Evolutionary conservation across 2,329 filamentous ascomycete genomes (phyloP).

Genomic region (Pyricularia pennisetigena): DNA sequence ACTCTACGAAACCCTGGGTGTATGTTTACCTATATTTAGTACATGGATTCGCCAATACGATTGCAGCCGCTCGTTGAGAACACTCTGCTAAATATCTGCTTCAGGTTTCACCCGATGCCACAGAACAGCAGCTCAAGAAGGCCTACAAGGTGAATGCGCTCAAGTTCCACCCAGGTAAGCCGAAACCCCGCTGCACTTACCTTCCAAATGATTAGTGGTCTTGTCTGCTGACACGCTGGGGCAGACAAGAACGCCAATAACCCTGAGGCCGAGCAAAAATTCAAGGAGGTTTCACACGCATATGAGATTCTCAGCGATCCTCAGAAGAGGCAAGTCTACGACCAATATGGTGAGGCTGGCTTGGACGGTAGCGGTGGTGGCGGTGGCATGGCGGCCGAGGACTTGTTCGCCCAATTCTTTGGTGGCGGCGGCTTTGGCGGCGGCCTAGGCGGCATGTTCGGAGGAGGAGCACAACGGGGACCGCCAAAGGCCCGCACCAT

Average conservation of each 20-base stretch:
- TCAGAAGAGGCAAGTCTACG: conserved; percentile 86
- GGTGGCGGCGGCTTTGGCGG: conserved; percentile 62
- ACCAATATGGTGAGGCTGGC: conserved; percentile 96
- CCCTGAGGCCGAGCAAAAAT: conserved; percentile 89
- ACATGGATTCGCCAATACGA: background rate
- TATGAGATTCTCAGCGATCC: conserved; percentile 91
- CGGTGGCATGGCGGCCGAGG: conserved; percentile 87
- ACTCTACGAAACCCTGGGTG: conserved; percentile 69
- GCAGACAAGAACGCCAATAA: conserved; percentile 94
- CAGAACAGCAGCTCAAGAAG: conserved; percentile 82
- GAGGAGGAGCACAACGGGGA: conserved; percentile 66
- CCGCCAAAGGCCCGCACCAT: conserved; percentile 89
- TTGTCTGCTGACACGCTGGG: conserved; percentile 10
- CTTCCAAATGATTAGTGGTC: conserved; percentile 1
- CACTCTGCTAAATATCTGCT: background rate
- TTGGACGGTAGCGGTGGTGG: conserved; percentile 73
- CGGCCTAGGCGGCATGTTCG: conserved; percentile 71
- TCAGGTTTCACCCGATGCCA: conserved; percentile 68
- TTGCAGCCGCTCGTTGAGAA: background rate
- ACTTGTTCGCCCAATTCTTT: conserved; percentile 96
- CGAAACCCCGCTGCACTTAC: background rate
- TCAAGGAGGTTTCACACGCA: conserved; percentile 93
- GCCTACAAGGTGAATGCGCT: conserved; percentile 77
- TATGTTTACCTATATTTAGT: conserved; percentile 30
- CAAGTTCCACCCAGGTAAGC: conserved; percentile 74